phyloP scores from a whole-genome alignment of 257 asterid species.

The Solanum habrochaites region DNA sequence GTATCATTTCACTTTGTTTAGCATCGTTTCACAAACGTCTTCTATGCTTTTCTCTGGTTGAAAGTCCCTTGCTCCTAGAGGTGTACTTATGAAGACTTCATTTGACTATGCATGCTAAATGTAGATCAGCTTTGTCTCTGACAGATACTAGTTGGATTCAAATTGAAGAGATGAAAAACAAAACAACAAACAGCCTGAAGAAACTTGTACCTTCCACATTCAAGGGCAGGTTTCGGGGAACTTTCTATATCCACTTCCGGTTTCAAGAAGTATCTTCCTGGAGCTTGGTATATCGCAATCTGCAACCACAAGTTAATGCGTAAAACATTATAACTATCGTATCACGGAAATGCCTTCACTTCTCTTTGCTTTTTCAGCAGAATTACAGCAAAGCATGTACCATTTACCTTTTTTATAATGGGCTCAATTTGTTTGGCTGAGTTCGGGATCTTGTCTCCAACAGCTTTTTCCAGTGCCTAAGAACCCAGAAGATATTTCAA shows the following conservation, averaged over 20 bases:
- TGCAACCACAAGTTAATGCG: conserved; percentile 7
- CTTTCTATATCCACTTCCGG: conserved; percentile 51
- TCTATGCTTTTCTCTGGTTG: background rate
- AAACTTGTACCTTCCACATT: conserved; percentile 55
- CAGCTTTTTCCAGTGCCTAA: conserved; percentile 89
- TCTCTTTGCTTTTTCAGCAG: background rate
- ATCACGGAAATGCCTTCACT: background rate
- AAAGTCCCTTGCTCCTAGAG: background rate
- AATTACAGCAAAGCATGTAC: background rate
- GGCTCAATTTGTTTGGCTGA: conserved; percentile 63
- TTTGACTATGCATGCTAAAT: background rate
- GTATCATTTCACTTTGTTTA: background rate
- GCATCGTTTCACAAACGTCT: background rate
- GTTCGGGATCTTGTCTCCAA: conserved; percentile 67
- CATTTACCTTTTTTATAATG: conserved; percentile 68
- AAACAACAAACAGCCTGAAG: background rate
- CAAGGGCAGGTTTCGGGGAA: conserved; percentile 44
- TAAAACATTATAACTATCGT: conserved; percentile 5
- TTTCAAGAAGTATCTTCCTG: conserved; percentile 81
- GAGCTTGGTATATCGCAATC: conserved; percentile 71
- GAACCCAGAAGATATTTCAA: conserved; percentile 1
- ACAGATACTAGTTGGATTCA: background rate
- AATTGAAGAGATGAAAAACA: background rate
- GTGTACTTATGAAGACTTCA: background rate
- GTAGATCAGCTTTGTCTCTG: background rate